Conservation (phyloP, 805 yeast species). For the Starmerella ratchasimensis region DNA sequence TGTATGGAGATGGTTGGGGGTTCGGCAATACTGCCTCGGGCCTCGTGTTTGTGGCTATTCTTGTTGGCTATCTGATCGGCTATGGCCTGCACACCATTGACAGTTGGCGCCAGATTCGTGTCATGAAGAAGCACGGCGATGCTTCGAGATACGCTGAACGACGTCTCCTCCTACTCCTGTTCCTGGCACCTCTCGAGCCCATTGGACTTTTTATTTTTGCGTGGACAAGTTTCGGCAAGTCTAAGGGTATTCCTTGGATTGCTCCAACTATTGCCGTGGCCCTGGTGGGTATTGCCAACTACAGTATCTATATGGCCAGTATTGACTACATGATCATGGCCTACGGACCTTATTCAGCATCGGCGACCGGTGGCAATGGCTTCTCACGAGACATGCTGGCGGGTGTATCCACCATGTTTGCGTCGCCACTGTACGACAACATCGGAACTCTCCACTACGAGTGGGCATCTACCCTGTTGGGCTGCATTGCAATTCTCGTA, state of each 20-base stretch:
- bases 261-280: conserved; percentile 31
- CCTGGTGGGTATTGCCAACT: conserved; percentile 32
- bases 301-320: conserved; percentile 33
- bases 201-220: conserved; percentile 33
- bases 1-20: conserved; percentile 31
- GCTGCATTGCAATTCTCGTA: conserved; percentile 27
- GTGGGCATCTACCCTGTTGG: conserved; percentile 32
- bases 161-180: conserved; percentile 24
- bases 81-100: conserved; percentile 28
- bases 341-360: conserved; percentile 33
- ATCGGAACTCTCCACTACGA: conserved; percentile 27
- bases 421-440: conserved; percentile 30
- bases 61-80: conserved; percentile 30
- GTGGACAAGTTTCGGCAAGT: conserved; percentile 33
- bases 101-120: conserved; percentile 25
- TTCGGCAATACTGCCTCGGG: conserved; percentile 27
- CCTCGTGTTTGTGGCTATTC: conserved; percentile 27
- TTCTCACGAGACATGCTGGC: conserved; percentile 32
- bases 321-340: conserved; percentile 34
- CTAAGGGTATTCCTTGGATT: conserved; percentile 27
- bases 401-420: conserved; percentile 30
- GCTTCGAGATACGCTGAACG: conserved; percentile 18
- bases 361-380: conserved; percentile 35
- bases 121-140: conserved; percentile 25
- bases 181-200: conserved; percentile 30